A percentile compares a stretch with the other conserved stretches of the same genome.
Evolutionary conservation across 495 filamentous ascomycete genomes (phyloP).

Genomic region (Entonaema liquescens): DNA sequence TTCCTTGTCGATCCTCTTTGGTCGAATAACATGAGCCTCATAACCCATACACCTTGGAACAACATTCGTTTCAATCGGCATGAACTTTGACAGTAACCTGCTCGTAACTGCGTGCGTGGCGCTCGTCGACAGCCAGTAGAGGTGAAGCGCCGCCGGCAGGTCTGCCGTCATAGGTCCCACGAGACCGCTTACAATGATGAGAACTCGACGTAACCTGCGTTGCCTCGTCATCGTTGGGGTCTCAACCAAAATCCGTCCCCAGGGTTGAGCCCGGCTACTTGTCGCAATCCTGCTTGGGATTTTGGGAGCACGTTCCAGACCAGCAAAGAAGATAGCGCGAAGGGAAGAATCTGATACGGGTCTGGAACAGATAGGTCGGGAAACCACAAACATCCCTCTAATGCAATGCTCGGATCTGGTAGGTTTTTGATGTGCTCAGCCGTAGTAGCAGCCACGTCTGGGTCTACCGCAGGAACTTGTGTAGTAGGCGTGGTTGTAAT

Average conservation of each 20-base stretch:
- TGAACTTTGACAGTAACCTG: slow-evolving; percentile 24
- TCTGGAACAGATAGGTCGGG: slow-evolving; percentile 76
- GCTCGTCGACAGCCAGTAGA: slow-evolving; percentile 74
- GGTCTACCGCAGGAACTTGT: neutral
- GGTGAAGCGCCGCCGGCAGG: slow-evolving; percentile 69
- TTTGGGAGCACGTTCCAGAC: slow-evolving; percentile 54
- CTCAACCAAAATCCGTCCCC: neutral
- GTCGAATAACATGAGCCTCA: slow-evolving; percentile 36
- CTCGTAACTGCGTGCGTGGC: slow-evolving; percentile 23
- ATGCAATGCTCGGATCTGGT: slow-evolving; percentile 65
- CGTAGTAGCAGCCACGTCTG: neutral
- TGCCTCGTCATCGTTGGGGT: slow-evolving; percentile 15
- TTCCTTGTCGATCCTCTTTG: slow-evolving; percentile 18
- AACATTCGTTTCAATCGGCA: slow-evolving; percentile 38
- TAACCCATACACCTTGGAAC: slow-evolving; percentile 31
- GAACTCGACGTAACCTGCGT: slow-evolving; percentile 44
- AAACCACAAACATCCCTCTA: slow-evolving; percentile 85
- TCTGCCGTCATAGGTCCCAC: slow-evolving; percentile 60
- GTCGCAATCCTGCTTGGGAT: slow-evolving; percentile 11
- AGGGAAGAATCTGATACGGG: slow-evolving; percentile 71
- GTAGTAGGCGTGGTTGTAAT: neutral
- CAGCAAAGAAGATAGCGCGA: slow-evolving; percentile 61
- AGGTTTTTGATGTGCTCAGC: slow-evolving; percentile 11
- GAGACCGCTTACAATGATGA: slow-evolving; percentile 50
- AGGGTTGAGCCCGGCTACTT: slow-evolving; percentile 27